Evolutionary conservation across 108 stramenopile species (phyloP).

Genomic region (Asterionellopsis glacialis): DNA sequence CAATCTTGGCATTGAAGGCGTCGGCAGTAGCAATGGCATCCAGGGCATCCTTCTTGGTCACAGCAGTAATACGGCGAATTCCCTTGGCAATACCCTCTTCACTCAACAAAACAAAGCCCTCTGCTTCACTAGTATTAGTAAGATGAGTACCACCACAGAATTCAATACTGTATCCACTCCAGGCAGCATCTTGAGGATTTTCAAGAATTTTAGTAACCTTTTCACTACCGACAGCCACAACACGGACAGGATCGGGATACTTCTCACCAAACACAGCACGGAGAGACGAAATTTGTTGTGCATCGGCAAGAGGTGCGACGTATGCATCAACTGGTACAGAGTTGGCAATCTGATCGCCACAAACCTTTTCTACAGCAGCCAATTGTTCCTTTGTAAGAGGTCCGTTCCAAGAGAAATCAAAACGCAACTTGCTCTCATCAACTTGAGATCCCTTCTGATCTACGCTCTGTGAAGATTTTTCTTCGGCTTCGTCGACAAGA

Average conservation of each 20-base stretch:
- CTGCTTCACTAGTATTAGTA: conserved; percentile 92
- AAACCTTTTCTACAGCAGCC: conserved; percentile 66
- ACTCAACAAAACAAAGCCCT: conserved; percentile 87
- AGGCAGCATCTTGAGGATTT: conserved; percentile 84
- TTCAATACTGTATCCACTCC: conserved; percentile 93
- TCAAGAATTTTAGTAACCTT: conserved; percentile 75
- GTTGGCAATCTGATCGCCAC: conserved; percentile 47
- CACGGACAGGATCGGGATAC: conserved; percentile 99
- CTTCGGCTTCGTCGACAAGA: conserved; percentile 51
- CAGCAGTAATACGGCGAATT: conserved; percentile 91
- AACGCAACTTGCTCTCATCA: conserved; percentile 94
- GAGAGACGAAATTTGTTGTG: conserved; percentile 84
- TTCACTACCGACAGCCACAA: conserved; percentile 84
- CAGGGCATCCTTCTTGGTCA: conserved; percentile 86
- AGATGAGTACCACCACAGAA: conserved; percentile 99
- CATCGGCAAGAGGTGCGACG: conserved; percentile 81
- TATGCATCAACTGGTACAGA: conserved; percentile 74
- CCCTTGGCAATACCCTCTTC: conserved; percentile 99
- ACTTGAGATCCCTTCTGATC: conserved; percentile 97
- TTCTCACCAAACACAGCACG: conserved; percentile 98
- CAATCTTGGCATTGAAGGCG: conserved; percentile 61
- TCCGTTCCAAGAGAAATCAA: conserved; percentile 94
- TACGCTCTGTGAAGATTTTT: conserved; percentile 30
- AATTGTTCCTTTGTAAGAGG: conserved; percentile 79
- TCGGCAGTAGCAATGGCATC: conserved; percentile 72